These are phyloP conservation scores for Plasmopara muralis DNA, from an alignment of 352 stramenopile genomes.

Conservation along the genomic window DNA sequence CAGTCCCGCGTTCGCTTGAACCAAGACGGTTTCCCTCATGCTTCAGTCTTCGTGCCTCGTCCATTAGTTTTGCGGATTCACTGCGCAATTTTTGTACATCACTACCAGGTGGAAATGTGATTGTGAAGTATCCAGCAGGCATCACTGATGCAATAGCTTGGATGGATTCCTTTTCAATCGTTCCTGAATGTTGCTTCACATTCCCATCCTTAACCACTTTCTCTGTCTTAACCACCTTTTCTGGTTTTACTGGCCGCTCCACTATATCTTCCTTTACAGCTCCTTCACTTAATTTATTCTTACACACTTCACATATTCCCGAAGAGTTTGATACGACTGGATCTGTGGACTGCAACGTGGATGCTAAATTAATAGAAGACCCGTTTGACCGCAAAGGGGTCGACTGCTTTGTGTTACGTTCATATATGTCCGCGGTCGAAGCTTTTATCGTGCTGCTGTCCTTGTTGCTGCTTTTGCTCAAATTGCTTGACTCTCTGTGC, in stretches of 20 bases:
- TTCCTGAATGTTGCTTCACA: constrained; percentile 21
- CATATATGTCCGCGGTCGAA: constrained; percentile 13
- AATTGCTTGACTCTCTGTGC: constrained; percentile 20
- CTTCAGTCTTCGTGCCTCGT: constrained; percentile 68
- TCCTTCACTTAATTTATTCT: constrained; percentile 50
- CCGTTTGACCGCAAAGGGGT: constrained; percentile 15
- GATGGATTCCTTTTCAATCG: constrained; percentile 25
- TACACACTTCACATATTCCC: constrained; percentile 50
- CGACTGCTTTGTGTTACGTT: constrained; percentile 14
- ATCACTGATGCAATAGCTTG: constrained; percentile 2
- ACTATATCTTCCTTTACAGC: constrained; percentile 21
- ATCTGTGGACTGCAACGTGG: constrained; percentile 11
- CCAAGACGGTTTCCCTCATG: constrained; percentile 73
- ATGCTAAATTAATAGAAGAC: constrained; percentile 14
- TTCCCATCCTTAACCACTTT: constrained; percentile 34
- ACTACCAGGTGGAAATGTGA: constrained; percentile 30
- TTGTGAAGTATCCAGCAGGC: constrained; percentile 36
- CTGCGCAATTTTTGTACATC: constrained; percentile 50
- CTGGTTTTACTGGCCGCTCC: constrained; percentile 20
- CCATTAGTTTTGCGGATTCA: constrained; percentile 47
- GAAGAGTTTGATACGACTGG: constrained; percentile 24
- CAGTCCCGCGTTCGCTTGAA: constrained; percentile 27
- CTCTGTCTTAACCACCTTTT: constrained; percentile 34
- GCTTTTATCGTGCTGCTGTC: constrained; percentile 22
- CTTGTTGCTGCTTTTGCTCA: constrained; percentile 13